Percentiles rank a stretch among this genome's conserved stretches.
Conservation (phyloP, 257 asterid species). For the Capsicum pubescens region DNA sequence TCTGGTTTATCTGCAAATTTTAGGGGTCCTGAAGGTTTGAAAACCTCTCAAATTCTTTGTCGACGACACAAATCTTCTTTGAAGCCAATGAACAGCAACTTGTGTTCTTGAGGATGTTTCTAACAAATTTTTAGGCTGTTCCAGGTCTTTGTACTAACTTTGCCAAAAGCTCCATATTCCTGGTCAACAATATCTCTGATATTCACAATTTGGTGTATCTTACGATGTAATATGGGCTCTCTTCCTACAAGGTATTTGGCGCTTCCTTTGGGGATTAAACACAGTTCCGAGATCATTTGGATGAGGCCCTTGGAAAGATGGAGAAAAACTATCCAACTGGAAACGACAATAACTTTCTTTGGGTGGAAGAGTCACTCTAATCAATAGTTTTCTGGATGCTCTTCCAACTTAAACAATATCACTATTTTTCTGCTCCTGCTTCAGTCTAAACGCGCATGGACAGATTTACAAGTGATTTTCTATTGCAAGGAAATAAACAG, state of each 20-base stretch:
- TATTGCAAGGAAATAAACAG: neutral
- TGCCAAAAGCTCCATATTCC: neutral
- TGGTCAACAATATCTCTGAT: neutral
- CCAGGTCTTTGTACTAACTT: neutral
- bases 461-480: neutral
- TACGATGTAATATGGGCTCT: neutral
- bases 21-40: neutral
- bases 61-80: neutral
- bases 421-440: neutral
- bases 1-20: neutral
- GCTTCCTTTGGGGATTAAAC: neutral
- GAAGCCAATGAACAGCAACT: neutral
- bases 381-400: neutral
- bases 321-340: neutral
- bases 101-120: neutral
- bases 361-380: neutral
- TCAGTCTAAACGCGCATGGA: neutral
- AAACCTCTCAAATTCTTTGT: neutral
- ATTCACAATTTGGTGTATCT: neutral
- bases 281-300: neutral
- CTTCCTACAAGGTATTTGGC: neutral
- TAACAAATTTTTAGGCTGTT: neutral
- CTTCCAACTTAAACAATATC: constrained; percentile 15
- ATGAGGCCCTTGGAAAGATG: neutral
- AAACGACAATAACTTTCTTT: neutral